Evolutionary conservation across 352 stramenopile genomes (phyloP).

Genomic region (Phytophthora fragariae): DNA sequence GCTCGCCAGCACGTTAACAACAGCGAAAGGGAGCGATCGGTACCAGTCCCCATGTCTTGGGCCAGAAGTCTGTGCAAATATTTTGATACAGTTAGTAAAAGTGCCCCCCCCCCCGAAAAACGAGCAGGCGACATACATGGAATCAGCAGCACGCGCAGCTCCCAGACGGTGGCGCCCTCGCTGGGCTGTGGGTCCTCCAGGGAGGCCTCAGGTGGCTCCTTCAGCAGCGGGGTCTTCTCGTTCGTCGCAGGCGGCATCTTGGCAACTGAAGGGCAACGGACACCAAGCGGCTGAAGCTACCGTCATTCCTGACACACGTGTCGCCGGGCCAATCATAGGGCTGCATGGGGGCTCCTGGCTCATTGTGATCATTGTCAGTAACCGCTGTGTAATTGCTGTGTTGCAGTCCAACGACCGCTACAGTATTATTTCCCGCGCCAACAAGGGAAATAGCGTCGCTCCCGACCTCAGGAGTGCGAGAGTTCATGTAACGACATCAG

Average conservation of each 20-base stretch:
- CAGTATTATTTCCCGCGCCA: too few relatives aligned
- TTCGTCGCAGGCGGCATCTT: slow-evolving; percentile 40
- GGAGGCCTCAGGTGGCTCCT: slow-evolving; percentile 19
- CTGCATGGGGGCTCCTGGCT: slow-evolving; percentile 4
- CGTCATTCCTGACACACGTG: slow-evolving; percentile 41
- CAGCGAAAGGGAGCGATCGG: not conserved
- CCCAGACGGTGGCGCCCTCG: slow-evolving; percentile 52
- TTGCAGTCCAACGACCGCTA: too few relatives aligned
- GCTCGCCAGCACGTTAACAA: too few relatives aligned
- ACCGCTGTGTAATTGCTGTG: too few relatives aligned
- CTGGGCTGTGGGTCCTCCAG: slow-evolving; percentile 38
- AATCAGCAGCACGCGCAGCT: slow-evolving; percentile 75
- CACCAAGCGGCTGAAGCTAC: slow-evolving; percentile 12
- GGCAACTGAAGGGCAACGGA: slow-evolving; percentile 17
- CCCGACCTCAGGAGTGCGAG: not conserved
- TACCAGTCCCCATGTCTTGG: slow-evolving; percentile 71
- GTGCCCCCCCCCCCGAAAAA: too few relatives aligned
- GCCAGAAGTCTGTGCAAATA: slow-evolving; percentile 70
- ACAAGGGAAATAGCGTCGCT: too few relatives aligned
- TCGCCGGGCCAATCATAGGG: slow-evolving; percentile 31
- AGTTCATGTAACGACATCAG: not conserved
- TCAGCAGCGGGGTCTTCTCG: slow-evolving; percentile 52
- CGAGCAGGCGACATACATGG: slow-evolving; percentile 54
- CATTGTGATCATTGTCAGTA: not conserved
- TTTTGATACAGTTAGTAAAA: slow-evolving; percentile 15